Conservation (phyloP, 495 filamentous ascomycete species). For the Aspergillus bridgeri region DNA sequence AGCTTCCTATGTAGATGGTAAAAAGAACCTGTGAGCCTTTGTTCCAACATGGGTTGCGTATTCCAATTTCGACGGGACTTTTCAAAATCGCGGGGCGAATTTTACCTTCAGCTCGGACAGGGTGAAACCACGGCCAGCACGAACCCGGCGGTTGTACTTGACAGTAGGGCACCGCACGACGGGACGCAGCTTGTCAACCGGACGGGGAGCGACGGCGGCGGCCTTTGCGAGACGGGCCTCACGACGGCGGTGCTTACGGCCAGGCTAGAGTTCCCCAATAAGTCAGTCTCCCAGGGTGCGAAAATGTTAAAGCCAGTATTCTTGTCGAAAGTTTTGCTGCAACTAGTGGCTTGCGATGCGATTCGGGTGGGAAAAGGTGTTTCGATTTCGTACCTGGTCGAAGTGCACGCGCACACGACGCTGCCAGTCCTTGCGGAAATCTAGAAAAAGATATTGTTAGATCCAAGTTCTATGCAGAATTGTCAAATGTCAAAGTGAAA, state of each 20-base stretch:
- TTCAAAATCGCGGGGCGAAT: slow-evolving; percentile 18
- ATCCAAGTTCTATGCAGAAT: slow-evolving; percentile 15
- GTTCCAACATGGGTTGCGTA: not conserved
- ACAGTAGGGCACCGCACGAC: slow-evolving; percentile 90
- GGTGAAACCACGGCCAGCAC: slow-evolving; percentile 95
- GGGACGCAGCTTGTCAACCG: slow-evolving; percentile 94
- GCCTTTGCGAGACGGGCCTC: slow-evolving; percentile 89
- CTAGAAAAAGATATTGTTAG: slow-evolving; percentile 48
- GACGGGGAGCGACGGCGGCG: slow-evolving; percentile 88
- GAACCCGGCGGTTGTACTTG: slow-evolving; percentile 98
- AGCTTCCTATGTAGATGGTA: slow-evolving; percentile 64
- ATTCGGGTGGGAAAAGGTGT: slow-evolving; percentile 19
- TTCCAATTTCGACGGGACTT: not conserved
- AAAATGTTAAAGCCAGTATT: not conserved
- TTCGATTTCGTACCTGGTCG: slow-evolving; percentile 78
- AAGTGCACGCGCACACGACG: slow-evolving; percentile 97
- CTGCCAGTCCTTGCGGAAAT: slow-evolving; percentile 99
- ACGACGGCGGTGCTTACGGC: slow-evolving; percentile 87
- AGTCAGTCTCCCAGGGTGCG: slow-evolving; percentile 29
- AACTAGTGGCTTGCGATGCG: slow-evolving; percentile 15
- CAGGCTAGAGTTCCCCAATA: slow-evolving; percentile 60
- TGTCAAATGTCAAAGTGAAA: slow-evolving; percentile 10
- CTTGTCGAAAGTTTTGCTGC: not conserved
- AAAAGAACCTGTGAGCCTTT: slow-evolving; percentile 16
- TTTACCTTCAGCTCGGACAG: slow-evolving; percentile 94